A percentile compares a stretch with the other conserved stretches of the same genome.
These are phyloP conservation scores for Eucalyptus camaldulensis DNA, from an alignment of 345 rosid species.

Conservation along the genomic window DNA sequence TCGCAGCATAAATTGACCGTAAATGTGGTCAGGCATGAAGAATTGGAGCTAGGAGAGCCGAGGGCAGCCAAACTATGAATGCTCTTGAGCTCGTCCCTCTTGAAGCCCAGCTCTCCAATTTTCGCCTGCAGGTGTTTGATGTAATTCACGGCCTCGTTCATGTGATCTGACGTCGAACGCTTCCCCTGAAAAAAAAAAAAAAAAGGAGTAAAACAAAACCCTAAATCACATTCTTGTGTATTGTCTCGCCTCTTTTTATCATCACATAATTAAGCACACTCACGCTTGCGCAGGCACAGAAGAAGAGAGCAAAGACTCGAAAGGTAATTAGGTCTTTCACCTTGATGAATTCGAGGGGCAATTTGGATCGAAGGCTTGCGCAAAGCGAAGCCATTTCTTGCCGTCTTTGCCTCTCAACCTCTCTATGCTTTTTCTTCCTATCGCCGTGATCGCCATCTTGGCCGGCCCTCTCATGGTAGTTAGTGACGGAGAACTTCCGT, in stretches of 20 bases:
- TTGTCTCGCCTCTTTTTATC: neutral
- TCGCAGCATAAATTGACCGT: conserved; percentile 12
- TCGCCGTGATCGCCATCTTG: neutral
- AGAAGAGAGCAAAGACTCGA: neutral
- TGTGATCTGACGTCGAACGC: conserved; percentile 72
- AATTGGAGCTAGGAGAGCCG: neutral
- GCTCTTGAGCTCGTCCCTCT: conserved; percentile 29
- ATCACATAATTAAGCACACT: neutral
- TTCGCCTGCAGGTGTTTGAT: conserved; percentile 33
- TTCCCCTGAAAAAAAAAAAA: conserved; percentile 44
- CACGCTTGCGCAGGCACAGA: neutral
- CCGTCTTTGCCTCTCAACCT: conserved; percentile 61
- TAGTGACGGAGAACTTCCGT: neutral
- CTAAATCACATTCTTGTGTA: neutral
- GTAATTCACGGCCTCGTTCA: conserved; percentile 57
- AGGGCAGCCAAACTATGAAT: conserved; percentile 1
- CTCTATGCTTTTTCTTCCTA: conserved; percentile 62
- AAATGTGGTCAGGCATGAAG: neutral
- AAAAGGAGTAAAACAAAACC: neutral
- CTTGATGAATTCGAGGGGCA: conserved; percentile 64
- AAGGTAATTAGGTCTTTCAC: conserved; percentile 10
- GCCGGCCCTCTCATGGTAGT: neutral
- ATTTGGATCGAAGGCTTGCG: conserved; percentile 45
- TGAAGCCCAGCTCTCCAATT: conserved; percentile 22
- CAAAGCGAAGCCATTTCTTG: conserved; percentile 65